Evolutionary conservation across 1,139 yeast genomes (phyloP).

Genomic region (Yamadazyma membranifaciens): DNA sequence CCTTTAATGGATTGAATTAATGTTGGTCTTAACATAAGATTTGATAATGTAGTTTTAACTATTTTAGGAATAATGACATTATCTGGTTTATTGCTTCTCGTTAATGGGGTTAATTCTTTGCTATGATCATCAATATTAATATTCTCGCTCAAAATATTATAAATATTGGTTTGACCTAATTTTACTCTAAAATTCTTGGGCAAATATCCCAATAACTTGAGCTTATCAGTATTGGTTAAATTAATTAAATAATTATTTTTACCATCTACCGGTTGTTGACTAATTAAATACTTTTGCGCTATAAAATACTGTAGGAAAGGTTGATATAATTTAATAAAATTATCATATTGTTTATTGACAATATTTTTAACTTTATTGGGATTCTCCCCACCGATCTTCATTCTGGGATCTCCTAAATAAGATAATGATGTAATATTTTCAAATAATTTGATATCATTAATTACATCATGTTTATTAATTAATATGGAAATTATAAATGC

Average conservation of each 20-base stretch:
- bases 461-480: constrained; percentile 25
- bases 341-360: constrained; percentile 69
- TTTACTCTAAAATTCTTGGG: constrained; percentile 49
- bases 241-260: constrained; percentile 17
- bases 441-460: constrained; percentile 67
- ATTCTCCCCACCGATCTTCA: constrained; percentile 86
- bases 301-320: constrained; percentile 49
- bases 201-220: constrained; percentile 36
- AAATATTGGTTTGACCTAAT: too few relatives aligned
- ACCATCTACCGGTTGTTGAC: constrained; percentile 11
- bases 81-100: too few relatives aligned
- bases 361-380: constrained; percentile 86
- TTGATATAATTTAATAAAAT: constrained; percentile 67
- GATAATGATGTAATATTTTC: constrained; percentile 77
- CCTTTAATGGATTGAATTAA: constrained; percentile 80
- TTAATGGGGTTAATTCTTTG: too few relatives aligned
- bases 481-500: constrained; percentile 78
- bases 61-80: constrained; percentile 27
- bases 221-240: constrained; percentile 19
- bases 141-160: too few relatives aligned
- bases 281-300: constrained; percentile 18
- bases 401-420: constrained; percentile 88
- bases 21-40: constrained; percentile 69
- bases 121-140: too few relatives aligned
- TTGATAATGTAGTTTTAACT: constrained; percentile 46